Base-by-base conservation (phyloP, 192 early-diverging fungal genomes). In the Spizellomyces sp. region DNA sequence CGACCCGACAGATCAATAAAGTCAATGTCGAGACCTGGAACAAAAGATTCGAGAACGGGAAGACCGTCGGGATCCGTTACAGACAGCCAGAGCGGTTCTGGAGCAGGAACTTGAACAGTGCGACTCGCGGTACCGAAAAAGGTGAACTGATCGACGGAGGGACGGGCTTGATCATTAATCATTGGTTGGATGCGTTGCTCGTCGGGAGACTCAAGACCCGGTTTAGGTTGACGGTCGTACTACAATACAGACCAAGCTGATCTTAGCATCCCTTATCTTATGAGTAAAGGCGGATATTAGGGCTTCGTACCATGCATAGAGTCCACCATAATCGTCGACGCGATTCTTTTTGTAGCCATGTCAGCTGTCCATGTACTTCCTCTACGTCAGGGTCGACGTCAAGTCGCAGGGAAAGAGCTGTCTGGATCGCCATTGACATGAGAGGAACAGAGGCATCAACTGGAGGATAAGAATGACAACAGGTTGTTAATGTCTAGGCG, bases 321-420 rank as follows among this genome's bases (percentile, higher is more conserved):
- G 48, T 52, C 82, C 82, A 84, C 83, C 83, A 84, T 19, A 80
- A 19, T 47, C 83, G 22, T 56, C 83, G 56, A 42, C 80, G 58
- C 17, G 45, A 43, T 59, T 84, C 83, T 14, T 75, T 64, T 15
- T 82, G 75, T 5, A 80, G 44, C 80, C 82, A 84, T 7, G 66
- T 62, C 46, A 59, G n/a, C 6, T 63, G 15, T 45, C 60, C 62
- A 17, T 62, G 67, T 0, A 71, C 48, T 36, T 82, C 77, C 47
- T 79, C 78, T 14, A 78, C 55, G 43, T 83, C 80, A 12, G 76
- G 73, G 43, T 83, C 78, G 17, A 64, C 54, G 64, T 74, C 58
- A 9, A 78, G 54, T 36, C 70, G 62, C 47, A 84, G 45, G 27
- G 71, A 69, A 10, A 73, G 36, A 3, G 81, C 70, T 73, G 78